Percentiles rank a stretch among this genome's conserved stretches.
These are phyloP conservation scores for Ramicandelaber brevisporus DNA, from an alignment of 192 early-diverging fungal species.

Conservation along the genomic window DNA sequence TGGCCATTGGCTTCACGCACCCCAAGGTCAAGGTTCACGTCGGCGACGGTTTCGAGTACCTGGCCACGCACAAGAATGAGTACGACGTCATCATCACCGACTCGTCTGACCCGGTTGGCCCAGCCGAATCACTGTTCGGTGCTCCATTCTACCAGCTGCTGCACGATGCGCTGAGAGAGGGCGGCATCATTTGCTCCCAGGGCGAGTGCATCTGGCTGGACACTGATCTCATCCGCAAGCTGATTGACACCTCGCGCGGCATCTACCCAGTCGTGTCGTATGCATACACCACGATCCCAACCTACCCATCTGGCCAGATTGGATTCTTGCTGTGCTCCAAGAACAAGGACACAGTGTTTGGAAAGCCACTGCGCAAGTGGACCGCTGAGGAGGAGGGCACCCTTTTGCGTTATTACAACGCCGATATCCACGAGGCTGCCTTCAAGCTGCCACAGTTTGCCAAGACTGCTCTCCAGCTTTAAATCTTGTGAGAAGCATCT, in stretches of 20 bases:
- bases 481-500: too few relatives aligned
- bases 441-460: slow-evolving; percentile 89
- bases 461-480: slow-evolving; percentile 9
- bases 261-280: slow-evolving; percentile 86
- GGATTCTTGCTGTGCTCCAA: slow-evolving; percentile 87
- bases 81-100: slow-evolving; percentile 99
- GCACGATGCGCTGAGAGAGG: slow-evolving; percentile 62
- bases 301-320: slow-evolving; percentile 95
- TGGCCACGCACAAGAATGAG: slow-evolving; percentile 59
- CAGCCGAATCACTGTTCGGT: slow-evolving; percentile 85
- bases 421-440: slow-evolving; percentile 71
- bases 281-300: slow-evolving; percentile 84
- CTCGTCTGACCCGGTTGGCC: slow-evolving; percentile 92
- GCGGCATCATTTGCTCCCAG: slow-evolving; percentile 89
- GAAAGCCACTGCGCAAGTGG: slow-evolving; percentile 49
- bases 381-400: slow-evolving; percentile 52
- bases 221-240: slow-evolving; percentile 69
- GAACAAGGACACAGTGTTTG: slow-evolving; percentile 40
- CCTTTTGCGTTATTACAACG: slow-evolving; percentile 81
- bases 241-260: slow-evolving; percentile 47
- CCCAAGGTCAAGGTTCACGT: slow-evolving; percentile 87
- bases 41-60: slow-evolving; percentile 87
- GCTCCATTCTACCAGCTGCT: slow-evolving; percentile 83
- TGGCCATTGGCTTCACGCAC: slow-evolving; percentile 83
- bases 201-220: slow-evolving; percentile 99